Conservation (phyloP, 1,139 yeast species). For the Hansenula sp. region DNA sequence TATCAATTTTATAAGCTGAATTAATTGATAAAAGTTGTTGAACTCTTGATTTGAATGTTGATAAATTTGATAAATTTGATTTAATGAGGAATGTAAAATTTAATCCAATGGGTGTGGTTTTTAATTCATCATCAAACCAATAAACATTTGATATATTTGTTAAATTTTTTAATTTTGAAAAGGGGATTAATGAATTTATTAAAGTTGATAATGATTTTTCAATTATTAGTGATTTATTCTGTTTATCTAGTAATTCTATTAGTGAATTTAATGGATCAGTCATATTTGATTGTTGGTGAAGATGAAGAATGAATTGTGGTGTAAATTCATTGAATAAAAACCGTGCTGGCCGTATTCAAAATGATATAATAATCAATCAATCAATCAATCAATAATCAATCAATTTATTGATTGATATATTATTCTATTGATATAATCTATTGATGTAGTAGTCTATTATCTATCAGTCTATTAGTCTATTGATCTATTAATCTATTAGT, state of each 20-base stretch:
- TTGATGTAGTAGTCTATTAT: no score
- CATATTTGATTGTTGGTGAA: background rate
- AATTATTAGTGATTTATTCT: slow-evolving; percentile 43
- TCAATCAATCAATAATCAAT: no score
- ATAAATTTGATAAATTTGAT: no score
- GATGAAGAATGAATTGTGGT: background rate
- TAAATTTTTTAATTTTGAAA: slow-evolving; percentile 47
- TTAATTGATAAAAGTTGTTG: slow-evolving; percentile 13
- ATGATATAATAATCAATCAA: no score
- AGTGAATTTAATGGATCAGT: slow-evolving; percentile 7
- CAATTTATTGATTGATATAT: no score
- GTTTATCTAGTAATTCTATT: slow-evolving; percentile 11
- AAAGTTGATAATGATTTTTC: slow-evolving; percentile 52
- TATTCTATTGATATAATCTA: no score
- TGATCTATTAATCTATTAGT: no score
- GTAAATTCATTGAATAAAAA: no score
- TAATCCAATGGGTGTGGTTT: slow-evolving; percentile 1
- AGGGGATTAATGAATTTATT: slow-evolving; percentile 58
- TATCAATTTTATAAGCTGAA: slow-evolving; percentile 17
- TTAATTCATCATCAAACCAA: slow-evolving; percentile 42
- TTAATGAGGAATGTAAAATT: slow-evolving; percentile 17
- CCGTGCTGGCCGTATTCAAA: no score
- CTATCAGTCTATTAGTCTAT: no score
- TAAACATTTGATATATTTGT: slow-evolving; percentile 57
- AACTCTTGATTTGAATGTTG: no score